Base-by-base conservation (phyloP, 108 stramenopile genomes). In the Cyclostephanos invisitatus region DNA sequence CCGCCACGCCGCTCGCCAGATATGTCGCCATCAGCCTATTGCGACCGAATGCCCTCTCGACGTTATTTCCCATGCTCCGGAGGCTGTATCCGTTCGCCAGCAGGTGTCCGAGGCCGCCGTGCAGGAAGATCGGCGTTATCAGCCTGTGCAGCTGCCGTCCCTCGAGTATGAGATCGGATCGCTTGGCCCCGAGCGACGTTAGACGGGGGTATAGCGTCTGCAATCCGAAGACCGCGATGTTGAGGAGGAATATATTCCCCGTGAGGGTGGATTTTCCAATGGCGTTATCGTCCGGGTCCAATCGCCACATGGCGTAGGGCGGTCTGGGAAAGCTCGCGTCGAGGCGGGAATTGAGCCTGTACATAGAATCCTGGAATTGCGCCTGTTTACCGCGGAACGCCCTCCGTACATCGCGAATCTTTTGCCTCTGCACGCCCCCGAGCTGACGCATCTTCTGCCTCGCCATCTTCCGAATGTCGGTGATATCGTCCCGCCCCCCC, bases 101-200 rank as follows among this genome's bases (percentile, higher is more conserved):
- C 24, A 95, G 64, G 70, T 95, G 94, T 25, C 68, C 69, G 1
- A 91, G 55, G 11, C 82, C 75, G 0, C 90, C 91, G 67, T 95
- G 94, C 29, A 95, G 66, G 56, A 95, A 95, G 11, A 95, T 63
- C 2, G 91, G 91, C 6, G 89, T 87, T 20, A 95, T 24, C 27
- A 92, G 54, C 57, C 94, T 64, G 70, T 95, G 84, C 37, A 95
- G 44, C 58, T 95, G 85, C 48, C 82, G 57, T 59, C 93, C 93
- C 3, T 67, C 50, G 46, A 89, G 48, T 37, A 95, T 81, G 24
- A 68, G 50, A 57, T 91, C 88, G 25, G 87, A 88, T 12, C 86
- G 67, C 63, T 92, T 92, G 63, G 91, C 83, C 8, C 89, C 88
- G 85, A 49, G 68, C 46, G 72, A 21, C 15, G 91, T 92, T 9